A percentile compares a stretch with the other conserved stretches of the same genome.
Evolutionary conservation across 371 early-diverging fungal species (phyloP).

Genomic region (Cokeromyces recurvatus): DNA sequence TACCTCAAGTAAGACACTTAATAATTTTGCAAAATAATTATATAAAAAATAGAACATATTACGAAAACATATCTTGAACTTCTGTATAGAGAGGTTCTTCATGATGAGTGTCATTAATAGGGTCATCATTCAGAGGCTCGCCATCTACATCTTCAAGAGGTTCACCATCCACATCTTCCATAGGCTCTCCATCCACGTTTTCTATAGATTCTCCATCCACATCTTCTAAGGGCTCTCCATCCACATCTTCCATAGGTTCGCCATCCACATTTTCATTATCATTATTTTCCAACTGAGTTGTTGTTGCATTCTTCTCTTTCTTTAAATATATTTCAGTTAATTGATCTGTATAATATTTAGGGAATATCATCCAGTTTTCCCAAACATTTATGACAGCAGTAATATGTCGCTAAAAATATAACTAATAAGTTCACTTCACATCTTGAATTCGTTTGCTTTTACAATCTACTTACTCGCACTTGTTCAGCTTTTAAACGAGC

Average conservation of each 20-base stretch:
- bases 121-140: conserved; percentile 14
- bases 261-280: conserved; percentile 28
- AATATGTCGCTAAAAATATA: conserved; percentile 46
- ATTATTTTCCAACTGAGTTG: not conserved
- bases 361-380: conserved; percentile 89
- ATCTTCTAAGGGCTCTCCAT: conserved; percentile 41
- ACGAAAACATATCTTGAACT: too few species aligned
- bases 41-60: too few species aligned
- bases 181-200: conserved; percentile 35
- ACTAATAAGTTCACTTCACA: not conserved
- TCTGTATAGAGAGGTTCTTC: too few species aligned
- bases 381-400: conserved; percentile 68
- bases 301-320: conserved; percentile 11
- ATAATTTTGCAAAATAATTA: too few species aligned
- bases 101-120: conserved; percentile 36
- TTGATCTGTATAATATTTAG: conserved; percentile 60
- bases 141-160: conserved; percentile 38
- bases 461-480: conserved; percentile 48
- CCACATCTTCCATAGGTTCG: conserved; percentile 45
- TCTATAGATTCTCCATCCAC: conserved; percentile 16
- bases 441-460: not conserved
- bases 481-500: conserved; percentile 83
- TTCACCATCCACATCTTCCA: conserved; percentile 49
- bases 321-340: conserved; percentile 43
- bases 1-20: too few species aligned